These are phyloP conservation scores for Fusarium cicatricum DNA, from an alignment of 2,329 filamentous ascomycete species.

Conservation along the genomic window DNA sequence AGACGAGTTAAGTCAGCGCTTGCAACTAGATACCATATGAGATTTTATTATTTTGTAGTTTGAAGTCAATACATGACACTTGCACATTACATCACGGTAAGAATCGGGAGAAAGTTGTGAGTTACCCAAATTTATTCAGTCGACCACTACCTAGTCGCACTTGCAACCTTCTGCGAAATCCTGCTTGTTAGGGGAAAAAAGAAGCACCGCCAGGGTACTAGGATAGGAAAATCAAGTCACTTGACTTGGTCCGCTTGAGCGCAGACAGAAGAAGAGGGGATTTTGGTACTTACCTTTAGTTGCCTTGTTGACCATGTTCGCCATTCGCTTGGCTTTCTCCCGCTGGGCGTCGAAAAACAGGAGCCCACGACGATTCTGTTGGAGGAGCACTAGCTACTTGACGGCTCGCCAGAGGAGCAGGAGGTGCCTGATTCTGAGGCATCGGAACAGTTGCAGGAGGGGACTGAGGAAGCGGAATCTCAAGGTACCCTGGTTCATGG, in stretches of 20 bases:
- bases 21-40: conserved; percentile 22
- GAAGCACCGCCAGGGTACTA: neutral
- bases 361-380: neutral
- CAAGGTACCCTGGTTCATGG: no score
- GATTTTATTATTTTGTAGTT: neutral
- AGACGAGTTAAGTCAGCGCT: conserved; percentile 1
- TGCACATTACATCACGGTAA: neutral
- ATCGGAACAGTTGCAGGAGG: no score
- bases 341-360: neutral
- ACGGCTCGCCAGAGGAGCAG: no score
- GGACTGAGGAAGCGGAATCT: no score
- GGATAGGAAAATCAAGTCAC: neutral
- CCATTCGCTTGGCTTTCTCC: neutral
- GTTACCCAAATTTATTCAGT: neutral
- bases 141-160: neutral
- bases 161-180: neutral
- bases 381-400: no score
- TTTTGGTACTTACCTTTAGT: neutral
- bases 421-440: no score
- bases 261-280: neutral
- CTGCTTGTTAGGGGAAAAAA: neutral
- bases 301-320: neutral
- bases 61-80: neutral
- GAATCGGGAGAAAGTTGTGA: neutral
- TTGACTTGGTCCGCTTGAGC: neutral